Percentiles rank a stretch among this genome's conserved stretches.
These are phyloP conservation scores for Didymella keratinophila DNA, from an alignment of 2,329 filamentous ascomycete genomes.

Conservation along the genomic window DNA sequence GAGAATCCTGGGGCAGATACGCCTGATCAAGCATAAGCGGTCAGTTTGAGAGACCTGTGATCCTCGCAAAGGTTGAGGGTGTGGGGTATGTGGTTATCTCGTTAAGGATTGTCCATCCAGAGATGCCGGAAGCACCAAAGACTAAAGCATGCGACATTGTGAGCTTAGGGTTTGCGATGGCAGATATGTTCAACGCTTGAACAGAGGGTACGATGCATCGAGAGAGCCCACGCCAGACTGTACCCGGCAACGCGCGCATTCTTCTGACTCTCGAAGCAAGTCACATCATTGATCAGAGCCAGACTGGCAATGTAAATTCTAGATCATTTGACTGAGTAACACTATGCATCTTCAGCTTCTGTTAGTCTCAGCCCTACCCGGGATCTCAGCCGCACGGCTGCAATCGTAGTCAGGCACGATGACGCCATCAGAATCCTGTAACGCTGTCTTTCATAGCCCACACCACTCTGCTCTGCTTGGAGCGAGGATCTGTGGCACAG, in stretches of 20 bases:
- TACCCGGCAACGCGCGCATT: no score
- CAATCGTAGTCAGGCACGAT: not conserved
- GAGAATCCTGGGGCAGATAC: not conserved
- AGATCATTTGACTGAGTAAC: not conserved
- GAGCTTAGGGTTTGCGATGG: no score
- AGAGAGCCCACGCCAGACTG: not conserved
- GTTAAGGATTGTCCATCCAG: slow-evolving; percentile 8
- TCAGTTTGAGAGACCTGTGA: slow-evolving; percentile 8
- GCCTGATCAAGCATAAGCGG: slow-evolving; percentile 8
- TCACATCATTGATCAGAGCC: no score
- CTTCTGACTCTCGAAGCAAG: no score
- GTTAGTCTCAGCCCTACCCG: not conserved
- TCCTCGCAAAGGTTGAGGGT: not conserved
- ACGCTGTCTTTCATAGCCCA: not conserved
- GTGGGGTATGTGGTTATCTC: slow-evolving; percentile 6
- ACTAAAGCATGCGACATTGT: slow-evolving; percentile 10
- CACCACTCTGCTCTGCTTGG: not conserved
- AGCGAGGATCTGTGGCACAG: no score
- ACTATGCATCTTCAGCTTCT: not conserved
- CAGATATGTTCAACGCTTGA: no score
- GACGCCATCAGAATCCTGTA: not conserved
- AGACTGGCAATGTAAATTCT: not conserved
- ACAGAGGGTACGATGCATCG: no score
- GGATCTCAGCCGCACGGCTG: not conserved
- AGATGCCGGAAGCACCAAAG: slow-evolving; percentile 15